Conservation (phyloP, 2,329 filamentous ascomycete species). For the Cladosporium cucumerinum region DNA sequence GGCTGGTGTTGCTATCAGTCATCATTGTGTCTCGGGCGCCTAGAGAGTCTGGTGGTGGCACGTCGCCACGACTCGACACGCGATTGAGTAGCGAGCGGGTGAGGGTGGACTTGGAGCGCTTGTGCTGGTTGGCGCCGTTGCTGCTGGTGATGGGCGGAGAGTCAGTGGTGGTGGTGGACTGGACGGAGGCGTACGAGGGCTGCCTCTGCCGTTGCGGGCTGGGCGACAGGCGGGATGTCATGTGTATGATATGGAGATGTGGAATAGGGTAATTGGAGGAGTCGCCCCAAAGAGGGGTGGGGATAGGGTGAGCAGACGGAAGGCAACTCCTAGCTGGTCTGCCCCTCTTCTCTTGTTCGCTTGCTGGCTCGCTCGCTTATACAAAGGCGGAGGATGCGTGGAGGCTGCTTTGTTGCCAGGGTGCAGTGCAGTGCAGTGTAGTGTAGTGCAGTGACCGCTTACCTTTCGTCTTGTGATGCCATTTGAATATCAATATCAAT, state of each 20-base stretch:
- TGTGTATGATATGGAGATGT: background rate
- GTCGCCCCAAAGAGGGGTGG: background rate
- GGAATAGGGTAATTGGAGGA: background rate
- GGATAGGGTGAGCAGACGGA: background rate
- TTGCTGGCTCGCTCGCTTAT: constrained; percentile 1
- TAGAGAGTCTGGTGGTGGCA: constrained; percentile 22
- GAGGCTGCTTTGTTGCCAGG: background rate
- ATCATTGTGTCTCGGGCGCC: constrained; percentile 39
- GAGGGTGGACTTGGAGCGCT: constrained; percentile 52
- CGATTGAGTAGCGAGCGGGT: constrained; percentile 53
- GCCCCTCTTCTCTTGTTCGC: constrained; percentile 5
- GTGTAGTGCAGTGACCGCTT: background rate
- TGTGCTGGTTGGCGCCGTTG: constrained; percentile 39
- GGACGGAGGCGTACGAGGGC: background rate
- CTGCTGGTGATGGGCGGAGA: constrained; percentile 4
- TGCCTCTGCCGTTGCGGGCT: constrained; percentile 14
- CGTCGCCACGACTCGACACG: constrained; percentile 46
- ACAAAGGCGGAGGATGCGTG: background rate
- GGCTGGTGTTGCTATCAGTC: constrained; percentile 79
- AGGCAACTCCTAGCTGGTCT: background rate
- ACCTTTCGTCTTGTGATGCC: constrained; percentile 5
- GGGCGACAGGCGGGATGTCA: constrained; percentile 13
- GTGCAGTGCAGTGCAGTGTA: background rate
- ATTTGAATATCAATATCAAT: background rate
- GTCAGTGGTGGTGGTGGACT: background rate